These are phyloP conservation scores for Fusarium brevicatenulatum DNA, from an alignment of 2,329 filamentous ascomycete genomes.

Conservation along the genomic window DNA sequence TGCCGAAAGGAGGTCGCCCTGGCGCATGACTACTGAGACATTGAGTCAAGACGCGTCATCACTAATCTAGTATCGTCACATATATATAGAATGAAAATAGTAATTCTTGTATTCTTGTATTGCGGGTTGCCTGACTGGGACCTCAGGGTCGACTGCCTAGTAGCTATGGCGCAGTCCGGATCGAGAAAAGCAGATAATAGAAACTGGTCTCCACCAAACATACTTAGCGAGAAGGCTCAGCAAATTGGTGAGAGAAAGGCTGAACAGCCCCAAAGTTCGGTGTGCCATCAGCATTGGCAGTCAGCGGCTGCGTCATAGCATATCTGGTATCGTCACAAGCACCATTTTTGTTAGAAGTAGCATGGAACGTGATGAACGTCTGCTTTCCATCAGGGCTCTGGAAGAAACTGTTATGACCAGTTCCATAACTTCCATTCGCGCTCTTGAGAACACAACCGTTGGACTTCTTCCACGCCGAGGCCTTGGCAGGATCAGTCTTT, in stretches of 20 bases:
- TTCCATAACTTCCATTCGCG: conserved; percentile 66
- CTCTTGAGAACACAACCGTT: conserved; percentile 60
- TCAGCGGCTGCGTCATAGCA: conserved; percentile 62
- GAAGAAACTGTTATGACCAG: conserved; percentile 69
- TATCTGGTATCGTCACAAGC: conserved; percentile 65
- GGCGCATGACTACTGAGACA: not conserved
- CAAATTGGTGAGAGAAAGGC: conserved; percentile 34
- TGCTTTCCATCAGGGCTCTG: conserved; percentile 63
- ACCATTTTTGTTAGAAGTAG: conserved; percentile 59
- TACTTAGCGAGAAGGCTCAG: conserved; percentile 2
- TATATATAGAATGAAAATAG: not conserved
- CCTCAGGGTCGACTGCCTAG: not conserved
- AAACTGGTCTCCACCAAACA: accelerated
- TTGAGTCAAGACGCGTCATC: not conserved
- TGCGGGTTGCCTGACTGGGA: not conserved
- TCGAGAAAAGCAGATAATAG: not conserved
- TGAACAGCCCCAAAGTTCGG: conserved; percentile 60
- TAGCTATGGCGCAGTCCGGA: no score
- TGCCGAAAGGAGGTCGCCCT: not conserved
- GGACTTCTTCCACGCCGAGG: conserved; percentile 61
- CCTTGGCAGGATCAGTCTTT: conserved; percentile 55
- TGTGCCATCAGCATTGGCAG: conserved; percentile 60
- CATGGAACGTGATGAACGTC: conserved; percentile 67
- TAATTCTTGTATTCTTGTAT: not conserved
- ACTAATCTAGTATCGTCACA: accelerated